Evolutionary conservation across 768 basidiomycete species (phyloP).

Genomic region (Kwoniella heveanensis): DNA sequence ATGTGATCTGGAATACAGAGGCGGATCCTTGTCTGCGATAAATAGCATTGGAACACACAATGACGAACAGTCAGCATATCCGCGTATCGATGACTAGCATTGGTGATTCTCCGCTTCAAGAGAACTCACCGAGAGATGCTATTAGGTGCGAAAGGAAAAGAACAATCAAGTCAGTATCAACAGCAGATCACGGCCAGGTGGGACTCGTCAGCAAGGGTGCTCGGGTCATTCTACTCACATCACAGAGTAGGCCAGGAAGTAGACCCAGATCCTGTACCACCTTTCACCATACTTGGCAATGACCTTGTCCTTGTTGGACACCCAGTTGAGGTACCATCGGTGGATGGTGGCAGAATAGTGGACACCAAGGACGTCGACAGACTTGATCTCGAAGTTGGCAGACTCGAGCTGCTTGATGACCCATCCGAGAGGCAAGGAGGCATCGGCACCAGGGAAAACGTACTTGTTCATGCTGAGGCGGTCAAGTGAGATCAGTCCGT

Average conservation of each 20-base stretch:
- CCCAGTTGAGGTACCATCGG: constrained; percentile 97
- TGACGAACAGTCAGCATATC: not conserved
- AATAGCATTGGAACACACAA: not conserved
- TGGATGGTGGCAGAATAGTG: constrained; percentile 84
- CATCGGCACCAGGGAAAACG: constrained; percentile 97
- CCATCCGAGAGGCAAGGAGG: constrained; percentile 93
- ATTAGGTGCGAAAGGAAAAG: not conserved
- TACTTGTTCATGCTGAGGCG: constrained; percentile 63
- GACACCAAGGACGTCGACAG: constrained; percentile 92
- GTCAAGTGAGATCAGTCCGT: not conserved
- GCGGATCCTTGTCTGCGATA: constrained; percentile 74
- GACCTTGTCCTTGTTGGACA: constrained; percentile 86
- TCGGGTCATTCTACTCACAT: constrained; percentile 63
- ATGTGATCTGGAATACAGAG: constrained; percentile 93
- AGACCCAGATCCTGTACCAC: constrained; percentile 94
- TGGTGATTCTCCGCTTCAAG: too few relatives aligned
- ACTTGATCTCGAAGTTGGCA: constrained; percentile 96
- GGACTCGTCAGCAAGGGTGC: too few relatives aligned
- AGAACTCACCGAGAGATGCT: constrained; percentile 63
- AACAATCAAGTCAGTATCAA: too few relatives aligned
- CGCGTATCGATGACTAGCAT: too few relatives aligned
- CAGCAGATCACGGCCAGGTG: too few relatives aligned
- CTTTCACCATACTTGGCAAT: constrained; percentile 83
- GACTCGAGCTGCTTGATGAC: constrained; percentile 74
- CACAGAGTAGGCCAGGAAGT: constrained; percentile 91